Evolutionary conservation across 768 basidiomycete genomes (phyloP).

Genomic region (Fibroporia radiculosa): DNA sequence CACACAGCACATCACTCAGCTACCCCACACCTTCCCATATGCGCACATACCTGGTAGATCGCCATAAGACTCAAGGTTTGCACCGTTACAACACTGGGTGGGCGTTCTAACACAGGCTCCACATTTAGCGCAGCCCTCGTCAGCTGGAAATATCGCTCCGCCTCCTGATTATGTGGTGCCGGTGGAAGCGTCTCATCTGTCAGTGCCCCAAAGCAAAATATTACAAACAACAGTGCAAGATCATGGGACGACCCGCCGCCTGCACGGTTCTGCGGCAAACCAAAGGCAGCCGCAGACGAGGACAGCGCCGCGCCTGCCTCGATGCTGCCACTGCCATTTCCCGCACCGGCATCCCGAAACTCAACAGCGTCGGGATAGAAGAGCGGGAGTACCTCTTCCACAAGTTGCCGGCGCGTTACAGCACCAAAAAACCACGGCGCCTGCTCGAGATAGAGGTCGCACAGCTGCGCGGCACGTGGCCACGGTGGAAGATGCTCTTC

Average conservation of each 20-base stretch:
- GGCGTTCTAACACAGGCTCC: constrained; percentile 61
- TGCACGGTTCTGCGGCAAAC: background rate
- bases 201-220: constrained; percentile 25
- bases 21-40: background rate
- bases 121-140: constrained; percentile 58
- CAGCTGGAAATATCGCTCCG: constrained; percentile 41
- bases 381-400: constrained; percentile 55
- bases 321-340: constrained; percentile 1
- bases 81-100: constrained; percentile 64
- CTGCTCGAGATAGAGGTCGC: constrained; percentile 67
- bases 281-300: constrained; percentile 34
- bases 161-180: constrained; percentile 34
- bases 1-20: background rate
- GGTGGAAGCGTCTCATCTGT: constrained; percentile 23
- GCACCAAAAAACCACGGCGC: constrained; percentile 78
- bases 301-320: constrained; percentile 33
- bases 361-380: constrained; percentile 63
- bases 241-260: constrained; percentile 27
- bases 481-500: constrained; percentile 49
- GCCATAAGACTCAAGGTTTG: constrained; percentile 61
- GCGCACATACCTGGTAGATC: constrained; percentile 32
- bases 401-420: constrained; percentile 53
- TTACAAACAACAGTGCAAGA: constrained; percentile 25
- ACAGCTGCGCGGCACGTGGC: constrained; percentile 48
- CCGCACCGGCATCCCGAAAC: constrained; percentile 10